phyloP scores from a whole-genome alignment of 345 rosid species.

The Melaleuca quinquenervia region DNA sequence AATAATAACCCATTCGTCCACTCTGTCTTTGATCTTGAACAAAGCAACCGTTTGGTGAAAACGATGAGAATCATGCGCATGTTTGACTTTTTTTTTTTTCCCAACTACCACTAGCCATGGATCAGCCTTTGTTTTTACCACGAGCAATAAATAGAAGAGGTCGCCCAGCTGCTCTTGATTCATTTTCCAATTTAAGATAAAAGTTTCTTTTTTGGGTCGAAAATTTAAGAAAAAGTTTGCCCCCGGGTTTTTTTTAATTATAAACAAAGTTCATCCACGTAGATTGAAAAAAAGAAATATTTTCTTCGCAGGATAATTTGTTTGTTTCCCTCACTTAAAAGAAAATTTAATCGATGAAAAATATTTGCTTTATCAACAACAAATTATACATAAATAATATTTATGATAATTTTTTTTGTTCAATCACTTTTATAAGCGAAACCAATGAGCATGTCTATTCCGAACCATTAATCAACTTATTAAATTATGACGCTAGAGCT shows the following conservation, averaged over 20 bases:
- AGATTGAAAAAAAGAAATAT: background rate
- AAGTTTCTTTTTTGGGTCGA: too few species aligned
- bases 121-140: background rate
- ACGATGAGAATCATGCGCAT: background rate
- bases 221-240: background rate
- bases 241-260: too few species aligned
- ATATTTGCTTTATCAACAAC: background rate
- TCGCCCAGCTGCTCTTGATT: background rate
- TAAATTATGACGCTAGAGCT: background rate
- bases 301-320: background rate
- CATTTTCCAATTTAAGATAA: background rate
- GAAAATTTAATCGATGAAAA: fast-evolving
- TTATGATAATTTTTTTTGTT: background rate
- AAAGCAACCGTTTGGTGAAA: background rate
- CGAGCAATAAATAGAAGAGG: background rate
- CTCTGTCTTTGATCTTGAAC: background rate
- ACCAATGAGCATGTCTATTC: background rate
- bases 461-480: background rate
- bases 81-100: background rate
- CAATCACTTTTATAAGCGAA: background rate
- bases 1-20: background rate
- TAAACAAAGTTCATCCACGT: background rate
- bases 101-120: background rate
- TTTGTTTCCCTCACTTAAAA: too few species aligned
- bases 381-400: background rate